phyloP scores from a whole-genome alignment of 2,329 filamentous ascomycete species.

The Sphaerulina musiva region DNA sequence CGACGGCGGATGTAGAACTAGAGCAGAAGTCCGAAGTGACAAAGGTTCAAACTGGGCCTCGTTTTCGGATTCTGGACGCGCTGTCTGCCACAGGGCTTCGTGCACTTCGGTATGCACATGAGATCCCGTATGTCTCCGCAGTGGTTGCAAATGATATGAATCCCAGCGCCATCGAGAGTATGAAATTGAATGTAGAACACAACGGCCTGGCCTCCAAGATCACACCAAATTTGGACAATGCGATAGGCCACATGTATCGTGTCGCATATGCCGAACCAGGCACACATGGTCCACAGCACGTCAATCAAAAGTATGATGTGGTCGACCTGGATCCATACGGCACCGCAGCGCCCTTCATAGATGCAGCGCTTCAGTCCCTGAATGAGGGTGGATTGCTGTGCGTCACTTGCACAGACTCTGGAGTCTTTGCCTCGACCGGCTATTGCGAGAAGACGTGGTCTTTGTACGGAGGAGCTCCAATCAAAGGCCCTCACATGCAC shows the following conservation, averaged over 20 bases:
- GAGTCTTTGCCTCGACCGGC: conserved; percentile 87
- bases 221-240: conserved; percentile 69
- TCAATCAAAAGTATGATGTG: conserved; percentile 65
- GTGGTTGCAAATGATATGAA: conserved; percentile 79
- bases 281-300: conserved; percentile 35
- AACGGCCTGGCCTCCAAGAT: conserved; percentile 70
- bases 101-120: conserved; percentile 83
- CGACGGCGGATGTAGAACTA: conserved; percentile 9
- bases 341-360: conserved; percentile 84
- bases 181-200: conserved; percentile 76
- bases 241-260: conserved; percentile 84
- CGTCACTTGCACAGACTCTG: conserved; percentile 93
- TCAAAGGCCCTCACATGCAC: conserved; percentile 80
- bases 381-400: conserved; percentile 85
- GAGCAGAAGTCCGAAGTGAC: conserved; percentile 1
- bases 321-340: conserved; percentile 97
- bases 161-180: conserved; percentile 47
- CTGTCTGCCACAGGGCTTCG: conserved; percentile 89
- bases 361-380: conserved; percentile 79
- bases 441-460: conserved; percentile 92
- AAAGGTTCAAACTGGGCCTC: conserved; percentile 31
- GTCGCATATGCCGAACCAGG: conserved; percentile 30
- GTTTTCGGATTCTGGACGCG: conserved; percentile 85
- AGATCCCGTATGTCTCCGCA: conserved; percentile 56
- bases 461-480: conserved; percentile 82